Evolutionary conservation across 2,329 filamentous ascomycete species (phyloP).

Genomic region (Fusarium floridanum): DNA sequence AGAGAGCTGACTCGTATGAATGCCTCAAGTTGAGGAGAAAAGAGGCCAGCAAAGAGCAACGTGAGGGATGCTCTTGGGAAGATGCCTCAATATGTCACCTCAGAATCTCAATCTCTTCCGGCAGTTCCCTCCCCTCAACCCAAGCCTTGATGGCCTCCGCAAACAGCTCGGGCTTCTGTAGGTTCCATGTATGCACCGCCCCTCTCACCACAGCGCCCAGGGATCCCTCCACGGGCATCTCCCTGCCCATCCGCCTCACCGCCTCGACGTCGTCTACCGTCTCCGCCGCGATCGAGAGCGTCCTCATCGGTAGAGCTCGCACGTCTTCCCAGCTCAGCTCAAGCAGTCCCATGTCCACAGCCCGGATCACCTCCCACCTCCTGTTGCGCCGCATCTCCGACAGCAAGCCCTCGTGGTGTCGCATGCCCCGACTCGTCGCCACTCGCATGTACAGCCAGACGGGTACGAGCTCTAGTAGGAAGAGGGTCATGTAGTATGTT

Average conservation of each 20-base stretch:
- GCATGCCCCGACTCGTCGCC: constrained; percentile 44
- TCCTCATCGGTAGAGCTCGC: constrained; percentile 41
- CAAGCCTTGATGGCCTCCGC: constrained; percentile 53
- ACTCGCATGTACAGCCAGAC: constrained; percentile 47
- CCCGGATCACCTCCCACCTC: constrained; percentile 42
- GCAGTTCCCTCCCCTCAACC: constrained; percentile 47
- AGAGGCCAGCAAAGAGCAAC: background rate
- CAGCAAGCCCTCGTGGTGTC: constrained; percentile 49
- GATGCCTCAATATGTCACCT: background rate
- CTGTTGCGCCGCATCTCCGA: constrained; percentile 52
- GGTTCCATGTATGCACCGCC: constrained; percentile 57
- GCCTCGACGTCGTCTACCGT: constrained; percentile 51
- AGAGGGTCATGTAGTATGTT: constrained; percentile 42
- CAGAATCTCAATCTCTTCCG: constrained; percentile 43
- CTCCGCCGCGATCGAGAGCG: constrained; percentile 48
- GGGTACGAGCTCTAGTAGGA: constrained; percentile 47
- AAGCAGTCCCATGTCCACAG: constrained; percentile 42
- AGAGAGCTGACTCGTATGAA: background rate
- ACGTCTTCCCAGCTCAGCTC: constrained; percentile 46
- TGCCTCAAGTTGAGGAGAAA: background rate
- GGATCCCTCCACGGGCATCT: constrained; percentile 43
- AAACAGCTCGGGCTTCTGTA: constrained; percentile 57
- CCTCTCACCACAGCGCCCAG: constrained; percentile 50
- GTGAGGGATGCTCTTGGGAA: background rate
- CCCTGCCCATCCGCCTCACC: constrained; percentile 47